Evolutionary conservation across 164 flowering plant species (phyloP), one percentile per base, ranked within the genome.

Genomic region (Dillenia suffruticosa): DNA sequence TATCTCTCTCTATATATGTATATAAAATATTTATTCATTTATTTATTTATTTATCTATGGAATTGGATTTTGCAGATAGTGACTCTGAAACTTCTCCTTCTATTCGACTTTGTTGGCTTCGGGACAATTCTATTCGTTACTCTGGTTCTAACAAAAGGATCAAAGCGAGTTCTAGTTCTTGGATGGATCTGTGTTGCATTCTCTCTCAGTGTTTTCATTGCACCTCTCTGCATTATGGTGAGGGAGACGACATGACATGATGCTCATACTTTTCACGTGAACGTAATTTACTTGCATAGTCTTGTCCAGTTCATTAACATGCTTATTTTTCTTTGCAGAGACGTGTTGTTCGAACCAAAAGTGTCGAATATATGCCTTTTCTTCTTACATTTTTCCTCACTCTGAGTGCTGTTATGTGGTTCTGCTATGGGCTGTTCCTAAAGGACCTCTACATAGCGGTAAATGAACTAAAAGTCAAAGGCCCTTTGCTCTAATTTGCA

Each of bases 61-160:
- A 43, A 64, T 49, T 43, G 9, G n/a, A 12, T 11, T 0, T 63
- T 68, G 58, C 71, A 76, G 79, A 44, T 72, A 12, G 14, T 40
- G n/a, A 64, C 79, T 9, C 44, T 63, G 48, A 77, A 77, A 61
- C 54, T 71, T 13, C 62, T 77, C 49, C 50, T 70, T 11, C 22
- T 68, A 49, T 51, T 77, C 54, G 71, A 68, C 44, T 14, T 77
- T n/a, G 75, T 72, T 9, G 68, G 59, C 11, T 74, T 71, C n/a
- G 49, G 63, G n/a, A 12, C 55, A 54, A 69, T 77, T 53, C 22
- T 63, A 14, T 47, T 70, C 17, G 46, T 77, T 15, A 73, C 75
- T 54, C 63, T 61, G 16, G 59, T 70, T 16, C 12, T 70, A 13
- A 59, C 58, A n/a, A 62, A 57, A 45, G 65, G 64, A 16, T 16